These are phyloP conservation scores for Ophiostoma angusticollis DNA, from an alignment of 2,329 filamentous ascomycete genomes.

Conservation along the genomic window DNA sequence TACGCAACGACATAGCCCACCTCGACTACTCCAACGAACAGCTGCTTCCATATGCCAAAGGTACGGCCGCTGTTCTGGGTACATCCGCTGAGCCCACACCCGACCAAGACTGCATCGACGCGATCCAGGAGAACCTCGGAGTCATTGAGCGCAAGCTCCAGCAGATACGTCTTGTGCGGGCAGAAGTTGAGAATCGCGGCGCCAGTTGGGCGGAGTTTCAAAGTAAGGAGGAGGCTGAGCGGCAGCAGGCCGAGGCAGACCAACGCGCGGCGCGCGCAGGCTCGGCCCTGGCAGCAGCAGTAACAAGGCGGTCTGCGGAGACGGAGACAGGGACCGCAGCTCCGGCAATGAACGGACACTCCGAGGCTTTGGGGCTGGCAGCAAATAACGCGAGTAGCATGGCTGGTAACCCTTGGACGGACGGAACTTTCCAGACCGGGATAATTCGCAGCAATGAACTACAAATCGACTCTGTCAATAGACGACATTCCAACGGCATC, in stretches of 20 bases:
- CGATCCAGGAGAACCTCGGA: conserved; percentile 56
- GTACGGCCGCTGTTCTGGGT: conserved; percentile 23
- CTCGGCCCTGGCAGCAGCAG: conserved; percentile 2
- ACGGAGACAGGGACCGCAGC: not conserved
- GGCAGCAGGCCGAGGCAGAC: conserved; percentile 6
- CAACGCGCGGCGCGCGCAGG: conserved; percentile 5
- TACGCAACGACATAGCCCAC: conserved; percentile 62
- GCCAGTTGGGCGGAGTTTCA: conserved; percentile 44
- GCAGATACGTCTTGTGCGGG: conserved; percentile 49
- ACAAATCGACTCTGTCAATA: conserved; percentile 27
- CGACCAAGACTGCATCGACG: conserved; percentile 61
- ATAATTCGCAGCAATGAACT: conserved; percentile 39
- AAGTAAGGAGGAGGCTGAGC: conserved; percentile 28
- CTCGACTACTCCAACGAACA: conserved; percentile 63
- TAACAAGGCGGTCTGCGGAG: not conserved
- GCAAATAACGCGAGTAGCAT: conserved; percentile 14
- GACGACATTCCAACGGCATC: conserved; percentile 6
- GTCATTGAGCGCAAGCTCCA: conserved; percentile 58
- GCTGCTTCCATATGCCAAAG: conserved; percentile 54
- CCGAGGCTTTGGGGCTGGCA: too few relatives aligned
- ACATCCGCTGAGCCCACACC: conserved; percentile 23
- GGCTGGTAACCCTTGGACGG: conserved; percentile 36
- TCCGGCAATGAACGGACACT: not conserved
- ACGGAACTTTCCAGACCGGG: conserved; percentile 52
- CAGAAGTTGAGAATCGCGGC: conserved; percentile 50